Evolutionary conservation across 768 basidiomycete species (phyloP).

Genomic region (Tubosaeta sp.): DNA sequence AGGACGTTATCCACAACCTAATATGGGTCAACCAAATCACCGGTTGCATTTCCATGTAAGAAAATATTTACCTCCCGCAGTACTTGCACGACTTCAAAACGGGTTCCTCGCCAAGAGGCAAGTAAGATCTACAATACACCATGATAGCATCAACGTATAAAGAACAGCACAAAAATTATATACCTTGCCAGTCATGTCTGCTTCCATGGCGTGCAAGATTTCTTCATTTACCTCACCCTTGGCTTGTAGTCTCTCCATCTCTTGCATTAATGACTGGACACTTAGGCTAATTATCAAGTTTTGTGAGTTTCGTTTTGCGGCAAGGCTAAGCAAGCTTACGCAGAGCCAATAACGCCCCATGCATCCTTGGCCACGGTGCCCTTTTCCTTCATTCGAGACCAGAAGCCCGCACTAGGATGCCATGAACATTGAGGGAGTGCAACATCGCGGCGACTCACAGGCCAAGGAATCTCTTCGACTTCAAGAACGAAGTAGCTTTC

Average conservation of each 20-base stretch:
- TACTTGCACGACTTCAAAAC: constrained; percentile 91
- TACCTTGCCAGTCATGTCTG: constrained; percentile 91
- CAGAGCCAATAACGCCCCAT: constrained; percentile 95
- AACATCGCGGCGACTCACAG: constrained; percentile 51
- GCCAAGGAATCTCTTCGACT: constrained; percentile 87
- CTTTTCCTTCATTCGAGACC: constrained; percentile 92
- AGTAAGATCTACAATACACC: constrained; percentile 65
- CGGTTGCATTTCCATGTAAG: constrained; percentile 2
- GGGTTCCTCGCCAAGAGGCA: constrained; percentile 96
- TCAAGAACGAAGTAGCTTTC: constrained; percentile 89
- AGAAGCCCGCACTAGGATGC: constrained; percentile 71
- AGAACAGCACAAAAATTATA: not conserved
- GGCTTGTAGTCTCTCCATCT: constrained; percentile 87
- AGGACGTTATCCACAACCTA: constrained; percentile 82
- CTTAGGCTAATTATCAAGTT: constrained; percentile 16
- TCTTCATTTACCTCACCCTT: constrained; percentile 90
- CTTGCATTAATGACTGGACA: constrained; percentile 40
- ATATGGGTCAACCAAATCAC: not conserved
- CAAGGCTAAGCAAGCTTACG: constrained; percentile 47
- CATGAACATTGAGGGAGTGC: constrained; percentile 7
- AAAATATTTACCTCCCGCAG: constrained; percentile 55
- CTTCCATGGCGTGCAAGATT: constrained; percentile 78
- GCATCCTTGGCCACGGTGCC: constrained; percentile 91
- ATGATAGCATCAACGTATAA: not conserved
- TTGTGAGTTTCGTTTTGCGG: constrained; percentile 61